These are phyloP conservation scores for Aspergillus bertholletiae DNA, from an alignment of 495 filamentous ascomycete genomes.

Conservation along the genomic window DNA sequence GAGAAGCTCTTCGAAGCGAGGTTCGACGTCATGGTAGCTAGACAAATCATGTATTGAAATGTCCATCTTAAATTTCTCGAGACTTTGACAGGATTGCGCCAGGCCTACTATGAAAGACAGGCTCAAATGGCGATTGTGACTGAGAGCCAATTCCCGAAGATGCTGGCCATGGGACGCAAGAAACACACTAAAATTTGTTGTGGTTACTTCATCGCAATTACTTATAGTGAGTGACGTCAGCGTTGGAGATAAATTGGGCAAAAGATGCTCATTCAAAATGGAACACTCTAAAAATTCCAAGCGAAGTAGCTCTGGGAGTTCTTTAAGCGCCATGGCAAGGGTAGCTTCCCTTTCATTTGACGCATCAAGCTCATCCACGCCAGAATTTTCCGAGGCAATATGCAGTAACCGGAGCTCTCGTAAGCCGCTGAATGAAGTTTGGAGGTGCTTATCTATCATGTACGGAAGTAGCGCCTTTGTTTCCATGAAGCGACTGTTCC, in stretches of 20 bases:
- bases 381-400: constrained; percentile 43
- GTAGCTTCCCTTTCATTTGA: constrained; percentile 35
- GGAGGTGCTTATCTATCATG: constrained; percentile 53
- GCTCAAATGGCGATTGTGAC: constrained; percentile 74
- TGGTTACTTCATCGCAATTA: constrained; percentile 68
- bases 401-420: constrained; percentile 62
- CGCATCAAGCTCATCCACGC: constrained; percentile 11
- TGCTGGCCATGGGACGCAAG: constrained; percentile 58
- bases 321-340: constrained; percentile 54
- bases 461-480: constrained; percentile 42
- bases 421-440: constrained; percentile 55
- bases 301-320: constrained; percentile 56
- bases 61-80: constrained; percentile 70
- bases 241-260: constrained; percentile 58
- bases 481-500: constrained; percentile 66
- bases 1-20: constrained; percentile 64
- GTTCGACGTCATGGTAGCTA: constrained; percentile 63
- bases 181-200: constrained; percentile 54
- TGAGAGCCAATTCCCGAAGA: constrained; percentile 61
- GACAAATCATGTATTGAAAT: constrained; percentile 61
- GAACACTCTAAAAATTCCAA: constrained; percentile 67
- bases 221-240: constrained; percentile 64
- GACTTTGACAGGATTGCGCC: constrained; percentile 56
- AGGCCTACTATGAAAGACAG: constrained; percentile 65
- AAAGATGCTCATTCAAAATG: constrained; percentile 54